phyloP scores from a whole-genome alignment of 2,329 filamentous ascomycete genomes.

The Fusarium globosum region DNA sequence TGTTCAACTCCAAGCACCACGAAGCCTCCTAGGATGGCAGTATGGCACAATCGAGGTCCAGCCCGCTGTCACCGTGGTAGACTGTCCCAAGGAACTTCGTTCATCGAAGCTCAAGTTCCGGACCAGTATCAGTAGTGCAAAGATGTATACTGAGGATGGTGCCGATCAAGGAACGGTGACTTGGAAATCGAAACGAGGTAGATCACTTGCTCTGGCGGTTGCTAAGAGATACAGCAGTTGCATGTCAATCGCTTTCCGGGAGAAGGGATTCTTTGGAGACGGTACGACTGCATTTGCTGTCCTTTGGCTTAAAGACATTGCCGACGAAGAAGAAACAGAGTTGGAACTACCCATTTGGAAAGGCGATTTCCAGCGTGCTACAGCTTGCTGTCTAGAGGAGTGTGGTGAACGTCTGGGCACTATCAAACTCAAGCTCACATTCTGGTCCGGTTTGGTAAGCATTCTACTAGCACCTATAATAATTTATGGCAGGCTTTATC shows the following conservation, averaged over 20 bases:
- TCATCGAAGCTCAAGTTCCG: constrained; percentile 68
- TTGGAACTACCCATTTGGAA: constrained; percentile 73
- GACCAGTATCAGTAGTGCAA: constrained; percentile 67
- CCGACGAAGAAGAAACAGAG: constrained; percentile 72
- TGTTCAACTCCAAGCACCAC: constrained; percentile 70
- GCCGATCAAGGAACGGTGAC: constrained; percentile 48
- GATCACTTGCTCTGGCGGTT: constrained; percentile 62
- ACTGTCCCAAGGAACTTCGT: constrained; percentile 59
- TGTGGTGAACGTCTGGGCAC: constrained; percentile 62
- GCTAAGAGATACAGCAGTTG: constrained; percentile 66
- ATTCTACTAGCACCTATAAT: background rate
- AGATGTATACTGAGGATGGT: constrained; percentile 62
- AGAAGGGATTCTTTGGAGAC: constrained; percentile 58
- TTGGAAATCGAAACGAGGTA: constrained; percentile 65
- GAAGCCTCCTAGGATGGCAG: constrained; percentile 73
- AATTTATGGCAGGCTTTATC: background rate
- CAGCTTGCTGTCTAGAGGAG: constrained; percentile 53
- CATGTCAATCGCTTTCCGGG: constrained; percentile 67
- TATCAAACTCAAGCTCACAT: constrained; percentile 54
- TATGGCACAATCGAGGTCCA: constrained; percentile 76
- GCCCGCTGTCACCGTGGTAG: constrained; percentile 57
- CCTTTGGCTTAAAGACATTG: constrained; percentile 76
- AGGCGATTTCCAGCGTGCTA: constrained; percentile 63
- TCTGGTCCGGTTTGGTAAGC: constrained; percentile 52
- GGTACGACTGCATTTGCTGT: constrained; percentile 71